Evolutionary conservation across 495 filamentous ascomycete species (phyloP), one percentile per base, ranked within the genome.

Genomic region (Penicillium flavigenum): DNA sequence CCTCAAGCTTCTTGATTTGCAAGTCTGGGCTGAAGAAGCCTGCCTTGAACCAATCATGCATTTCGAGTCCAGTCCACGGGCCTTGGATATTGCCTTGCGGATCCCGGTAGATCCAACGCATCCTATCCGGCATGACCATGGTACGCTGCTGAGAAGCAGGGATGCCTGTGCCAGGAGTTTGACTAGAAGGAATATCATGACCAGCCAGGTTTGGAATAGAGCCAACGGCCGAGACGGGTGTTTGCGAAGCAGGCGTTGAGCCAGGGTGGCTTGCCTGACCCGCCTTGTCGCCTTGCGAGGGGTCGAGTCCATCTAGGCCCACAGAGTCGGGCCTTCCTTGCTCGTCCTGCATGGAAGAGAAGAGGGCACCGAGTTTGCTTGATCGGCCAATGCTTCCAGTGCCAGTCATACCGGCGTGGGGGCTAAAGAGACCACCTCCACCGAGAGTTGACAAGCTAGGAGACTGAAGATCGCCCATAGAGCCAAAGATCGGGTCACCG

Each of bases 1-100:
- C 94, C 72, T 98, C 94, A 4, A 89, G 74, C 63, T 96, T 95
- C 76, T 93, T 96, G 51, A 98, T 93, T 46, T 92, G 85, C 29
- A 98, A 80, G 57, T 98, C 93, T 0, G 91, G 84, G 10, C 91
- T 94, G 74, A 98, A 98, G 77, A 97, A 98, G 44, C 92, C 91
- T 46, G 91, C 95, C 73, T 97, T 96, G 75, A 96, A 98, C 94
- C 94, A 98, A 64, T 98, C 94, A 65, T 98, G 92, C 94, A 98
- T 98, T 71, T 98, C 94, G 47, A 98, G 78, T 4, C 94, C 94
- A 39, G 90, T 95, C 79, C 91, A 98, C 5, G 94, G 94, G 1
- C 94, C 94, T 72, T 98, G 94, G 34, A 89, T 86, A 45, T 87
- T 86, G 41, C 93, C 92, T 69, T 93, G 88, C 4, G 95, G 94